phyloP scores from a whole-genome alignment of 2,329 filamentous ascomycete species.

The Achaetomium macrosporum region DNA sequence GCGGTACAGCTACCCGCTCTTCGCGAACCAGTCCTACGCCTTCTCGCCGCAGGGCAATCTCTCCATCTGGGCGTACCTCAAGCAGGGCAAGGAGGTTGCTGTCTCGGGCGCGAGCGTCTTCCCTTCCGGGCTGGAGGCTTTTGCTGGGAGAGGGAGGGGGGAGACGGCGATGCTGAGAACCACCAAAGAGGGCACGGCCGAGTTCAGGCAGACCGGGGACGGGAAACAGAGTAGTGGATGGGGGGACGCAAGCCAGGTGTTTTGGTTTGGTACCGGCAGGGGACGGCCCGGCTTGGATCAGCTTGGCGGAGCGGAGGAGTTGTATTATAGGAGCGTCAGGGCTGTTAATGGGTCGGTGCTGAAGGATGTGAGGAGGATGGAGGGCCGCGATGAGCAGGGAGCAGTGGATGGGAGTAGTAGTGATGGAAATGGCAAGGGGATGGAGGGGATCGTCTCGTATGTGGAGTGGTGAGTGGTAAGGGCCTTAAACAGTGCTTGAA shows the following conservation, averaged over 20 bases:
- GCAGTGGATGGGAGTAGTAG: background rate
- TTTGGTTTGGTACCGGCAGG: conserved; percentile 40
- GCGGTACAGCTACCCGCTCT: conserved; percentile 55
- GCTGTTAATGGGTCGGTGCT: conserved; percentile 50
- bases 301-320: conserved; percentile 27
- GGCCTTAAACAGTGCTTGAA: background rate
- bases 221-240: conserved; percentile 43
- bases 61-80: conserved; percentile 38
- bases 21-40: conserved; percentile 47
- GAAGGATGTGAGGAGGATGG: conserved; percentile 40
- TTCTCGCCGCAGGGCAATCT: conserved; percentile 39
- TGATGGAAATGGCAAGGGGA: background rate
- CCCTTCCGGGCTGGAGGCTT: conserved; percentile 55
- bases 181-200: conserved; percentile 51
- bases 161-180: conserved; percentile 42
- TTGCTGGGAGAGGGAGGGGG: conserved; percentile 26
- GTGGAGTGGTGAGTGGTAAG: background rate
- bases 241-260: conserved; percentile 52
- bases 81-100: conserved; percentile 37
- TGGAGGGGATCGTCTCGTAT: background rate
- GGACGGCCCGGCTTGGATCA: conserved; percentile 1
- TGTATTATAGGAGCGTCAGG: conserved; percentile 54
- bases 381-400: conserved; percentile 18
- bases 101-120: conserved; percentile 41
- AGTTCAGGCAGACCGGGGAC: conserved; percentile 44